Base-by-base conservation (phyloP, 225 moss, liverwort and hornwort species). In the Polytrichum commune region DNA sequence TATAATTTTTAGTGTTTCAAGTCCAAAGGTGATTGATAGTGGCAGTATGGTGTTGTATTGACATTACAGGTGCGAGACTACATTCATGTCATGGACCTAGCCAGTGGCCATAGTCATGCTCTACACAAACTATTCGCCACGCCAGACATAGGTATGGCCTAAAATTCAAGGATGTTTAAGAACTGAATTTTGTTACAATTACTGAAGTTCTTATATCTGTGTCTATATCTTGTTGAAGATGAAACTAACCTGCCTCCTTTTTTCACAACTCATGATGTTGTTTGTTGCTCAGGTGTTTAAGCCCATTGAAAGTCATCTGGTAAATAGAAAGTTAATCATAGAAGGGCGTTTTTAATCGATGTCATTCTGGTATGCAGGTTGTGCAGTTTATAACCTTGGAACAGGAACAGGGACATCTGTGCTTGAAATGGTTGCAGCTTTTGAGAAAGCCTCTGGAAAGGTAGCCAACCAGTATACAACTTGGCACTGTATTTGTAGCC, bases 321-420 rank as follows among this genome's bases (percentile, higher is more conserved):
- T 46, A 16, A 13, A 46, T 46, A 46, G 46, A 46, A 46, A 9
- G 46, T 16, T 46, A 22, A 58, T 6, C 8, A 58, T 6, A 23
- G 58, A 58, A 58, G 20, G 24, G 24, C 22, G 57, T 19, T n/a
- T 19, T n/a, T 24, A 58, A 24, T 58, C 58, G 9, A 9, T 58
- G 22, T 3, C 58, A 56, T 73, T 77, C 60, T 67, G 67, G 32
- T 62, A 66, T 81, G 38, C 89, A 96, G 96, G 93, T 70, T 96
- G 85, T 66, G 87, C 74, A 66, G 90, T 89, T 65, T 96, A 92
- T 83, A 96, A 96, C 73, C 65, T 96, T 68, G 96, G 93, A 77
- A 92, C 96, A 63, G 96, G 96, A 24, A 92, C 80, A 79, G 96
- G 96, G 53, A 96, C 96, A 19, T 93, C 96, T 38, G 96, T 96